Evolutionary conservation across 306 rosid species (phyloP), one percentile per base, ranked within the genome.

Genomic region (Ormosia emarginata): DNA sequence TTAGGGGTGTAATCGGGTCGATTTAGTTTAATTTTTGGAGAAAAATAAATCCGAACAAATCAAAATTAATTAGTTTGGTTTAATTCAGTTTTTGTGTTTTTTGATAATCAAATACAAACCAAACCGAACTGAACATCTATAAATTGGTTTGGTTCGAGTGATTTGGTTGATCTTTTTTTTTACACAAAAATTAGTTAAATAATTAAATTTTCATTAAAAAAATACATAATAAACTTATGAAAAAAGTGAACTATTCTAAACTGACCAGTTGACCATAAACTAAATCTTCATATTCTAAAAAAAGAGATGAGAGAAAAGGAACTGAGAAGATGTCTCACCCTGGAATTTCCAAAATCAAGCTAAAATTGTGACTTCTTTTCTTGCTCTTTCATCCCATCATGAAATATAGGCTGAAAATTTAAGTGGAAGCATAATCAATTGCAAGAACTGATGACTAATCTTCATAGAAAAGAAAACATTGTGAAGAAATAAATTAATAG

Each of bases 341-440:
- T 61, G 95, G 94, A 85, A 95, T 86, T 77, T 79, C 87, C 80
- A 95, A 66, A 85, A 95, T 93, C 73, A 90, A 81, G 86, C 89
- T 88, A 74, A 95, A 95, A 83, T 95, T 98, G 10, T 95, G 93
- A 84, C 98, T 95, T 83, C 84, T 90, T 85, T 93, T 90, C 91
- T 93, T 95, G 94, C 99, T 92, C 96, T 83, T 92, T 95, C 79
- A 81, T 92, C 24, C 99, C 99, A 78, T 95, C 97, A 73, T 93
- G 99, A 90, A 95, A 95, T 79, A 90, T 8, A 62, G 99, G 99
- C 99, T 95, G 92, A 37, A 80, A 77, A 52, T 15, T 73, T 79
- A 75, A 81, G 69, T 30, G 57, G 37, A 65, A 39, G 72, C 56
- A 10, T 32, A 57, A 75, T 53, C 67, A 87, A 49, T 80, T 29